Conservation (phyloP, 345 rosid genomes). For the Bruguiera gymnorhiza region DNA sequence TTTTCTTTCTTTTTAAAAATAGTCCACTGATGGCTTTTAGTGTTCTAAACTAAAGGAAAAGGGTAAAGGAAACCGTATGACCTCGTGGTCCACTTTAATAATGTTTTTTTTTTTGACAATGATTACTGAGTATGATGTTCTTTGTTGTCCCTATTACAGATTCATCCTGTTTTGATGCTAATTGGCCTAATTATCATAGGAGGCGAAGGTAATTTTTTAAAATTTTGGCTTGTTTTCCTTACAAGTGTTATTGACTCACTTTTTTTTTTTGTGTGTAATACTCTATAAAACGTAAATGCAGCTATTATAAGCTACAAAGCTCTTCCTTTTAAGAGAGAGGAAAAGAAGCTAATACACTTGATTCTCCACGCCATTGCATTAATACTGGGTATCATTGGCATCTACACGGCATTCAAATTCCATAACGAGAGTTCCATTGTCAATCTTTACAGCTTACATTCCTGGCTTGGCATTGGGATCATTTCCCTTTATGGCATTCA, state of each 20-base stretch:
- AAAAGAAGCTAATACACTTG: constrained; percentile 77
- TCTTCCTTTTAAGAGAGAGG: constrained; percentile 60
- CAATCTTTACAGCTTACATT: constrained; percentile 91
- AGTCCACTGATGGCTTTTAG: too few species aligned
- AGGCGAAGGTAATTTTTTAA: constrained; percentile 71
- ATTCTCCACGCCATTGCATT: constrained; percentile 83
- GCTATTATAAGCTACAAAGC: constrained; percentile 80
- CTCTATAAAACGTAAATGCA: constrained; percentile 21
- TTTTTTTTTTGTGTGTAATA: neutral
- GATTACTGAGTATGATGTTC: neutral
- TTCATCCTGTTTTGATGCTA: constrained; percentile 91
- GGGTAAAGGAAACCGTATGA: neutral
- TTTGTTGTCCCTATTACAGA: constrained; percentile 32
- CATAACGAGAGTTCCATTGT: constrained; percentile 76
- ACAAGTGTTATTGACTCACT: neutral
- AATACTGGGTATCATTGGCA: constrained; percentile 66
- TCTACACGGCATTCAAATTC: constrained; percentile 76
- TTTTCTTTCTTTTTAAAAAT: too few species aligned
- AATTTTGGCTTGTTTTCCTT: neutral
- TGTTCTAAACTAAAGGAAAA: neutral
- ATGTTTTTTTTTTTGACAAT: neutral
- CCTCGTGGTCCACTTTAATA: neutral
- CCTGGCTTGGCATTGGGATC: constrained; percentile 84
- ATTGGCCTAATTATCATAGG: constrained; percentile 82
- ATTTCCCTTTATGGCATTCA: constrained; percentile 82